Evolutionary conservation across 2,329 filamentous ascomycete genomes (phyloP).

Genomic region (Didymellaceae sp.): DNA sequence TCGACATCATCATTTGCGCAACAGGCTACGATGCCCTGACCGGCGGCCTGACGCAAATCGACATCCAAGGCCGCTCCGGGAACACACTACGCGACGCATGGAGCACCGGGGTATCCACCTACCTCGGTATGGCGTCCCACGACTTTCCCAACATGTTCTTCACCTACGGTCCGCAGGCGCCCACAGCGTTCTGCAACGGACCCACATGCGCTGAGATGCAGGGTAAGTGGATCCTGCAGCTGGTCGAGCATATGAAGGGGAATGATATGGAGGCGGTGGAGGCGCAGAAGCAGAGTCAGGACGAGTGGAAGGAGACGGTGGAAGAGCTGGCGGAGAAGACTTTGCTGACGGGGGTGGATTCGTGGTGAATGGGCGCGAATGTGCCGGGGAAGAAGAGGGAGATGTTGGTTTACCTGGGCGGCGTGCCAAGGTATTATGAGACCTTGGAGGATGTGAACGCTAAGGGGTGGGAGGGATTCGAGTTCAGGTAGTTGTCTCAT

Average conservation of each 20-base stretch:
- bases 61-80: not conserved
- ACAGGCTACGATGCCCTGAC: conserved; percentile 5
- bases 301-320: conserved; percentile 59
- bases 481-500: not conserved
- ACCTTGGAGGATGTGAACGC: conserved; percentile 23
- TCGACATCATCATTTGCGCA: conserved; percentile 1
- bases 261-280: conserved; percentile 60
- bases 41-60: not conserved
- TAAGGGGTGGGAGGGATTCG: conserved; percentile 28
- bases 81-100: not conserved
- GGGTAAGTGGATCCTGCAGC: conserved; percentile 62
- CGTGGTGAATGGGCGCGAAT: conserved; percentile 64
- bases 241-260: conserved; percentile 57
- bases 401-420: conserved; percentile 57
- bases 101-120: not conserved
- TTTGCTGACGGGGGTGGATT: conserved; percentile 58
- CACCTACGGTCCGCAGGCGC: conserved; percentile 40
- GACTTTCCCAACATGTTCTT: conserved; percentile 2
- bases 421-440: conserved; percentile 32
- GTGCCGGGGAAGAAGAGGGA: conserved; percentile 62
- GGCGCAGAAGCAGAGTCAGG: conserved; percentile 54
- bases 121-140: not conserved
- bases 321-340: conserved; percentile 55
- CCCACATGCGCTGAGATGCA: conserved; percentile 63
- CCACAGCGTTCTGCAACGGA: conserved; percentile 63